Evolutionary conservation across 2,329 filamentous ascomycete genomes (phyloP).

Genomic region (Xylaria sp.): DNA sequence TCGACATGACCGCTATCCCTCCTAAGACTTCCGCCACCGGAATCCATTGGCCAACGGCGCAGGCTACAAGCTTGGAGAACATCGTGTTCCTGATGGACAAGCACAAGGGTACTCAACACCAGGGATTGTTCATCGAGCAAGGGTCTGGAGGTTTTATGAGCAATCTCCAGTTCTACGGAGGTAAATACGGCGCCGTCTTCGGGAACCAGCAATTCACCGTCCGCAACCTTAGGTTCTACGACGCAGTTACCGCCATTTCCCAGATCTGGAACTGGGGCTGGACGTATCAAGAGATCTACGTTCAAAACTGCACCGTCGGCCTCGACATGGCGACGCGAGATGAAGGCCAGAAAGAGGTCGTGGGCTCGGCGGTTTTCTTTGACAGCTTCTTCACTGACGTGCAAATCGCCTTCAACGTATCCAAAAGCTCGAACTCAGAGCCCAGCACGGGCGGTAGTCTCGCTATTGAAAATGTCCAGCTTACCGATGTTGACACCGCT

Average conservation of each 20-base stretch:
- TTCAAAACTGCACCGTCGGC: conserved; percentile 65
- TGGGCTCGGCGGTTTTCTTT: conserved; percentile 76
- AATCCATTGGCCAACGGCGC: conserved; percentile 72
- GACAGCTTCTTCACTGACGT: conserved; percentile 75
- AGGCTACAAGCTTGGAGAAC: conserved; percentile 66
- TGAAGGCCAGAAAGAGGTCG: conserved; percentile 42
- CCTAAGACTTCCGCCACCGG: conserved; percentile 53
- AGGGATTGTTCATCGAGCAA: conserved; percentile 67
- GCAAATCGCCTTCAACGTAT: conserved; percentile 70
- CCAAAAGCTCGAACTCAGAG: conserved; percentile 46
- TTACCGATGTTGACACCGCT: conserved; percentile 48
- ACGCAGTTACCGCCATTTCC: conserved; percentile 69
- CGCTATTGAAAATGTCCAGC: conserved; percentile 54
- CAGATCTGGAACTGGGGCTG: conserved; percentile 81
- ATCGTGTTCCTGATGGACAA: conserved; percentile 59
- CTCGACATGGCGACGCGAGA: conserved; percentile 65
- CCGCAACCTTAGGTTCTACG: conserved; percentile 71
- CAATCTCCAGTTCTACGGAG: conserved; percentile 74
- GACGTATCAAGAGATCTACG: conserved; percentile 59
- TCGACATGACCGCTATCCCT: conserved; percentile 60
- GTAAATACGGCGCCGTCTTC: conserved; percentile 68
- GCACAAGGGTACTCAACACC: conserved; percentile 53
- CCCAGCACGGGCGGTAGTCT: conserved; percentile 51
- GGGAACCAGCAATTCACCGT: conserved; percentile 70
- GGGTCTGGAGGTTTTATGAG: conserved; percentile 71